Percentiles rank a stretch among this genome's conserved stretches.
These are phyloP conservation scores for Xylariaceae sp. DNA, from an alignment of 2,329 filamentous ascomycete genomes.

Conservation along the genomic window DNA sequence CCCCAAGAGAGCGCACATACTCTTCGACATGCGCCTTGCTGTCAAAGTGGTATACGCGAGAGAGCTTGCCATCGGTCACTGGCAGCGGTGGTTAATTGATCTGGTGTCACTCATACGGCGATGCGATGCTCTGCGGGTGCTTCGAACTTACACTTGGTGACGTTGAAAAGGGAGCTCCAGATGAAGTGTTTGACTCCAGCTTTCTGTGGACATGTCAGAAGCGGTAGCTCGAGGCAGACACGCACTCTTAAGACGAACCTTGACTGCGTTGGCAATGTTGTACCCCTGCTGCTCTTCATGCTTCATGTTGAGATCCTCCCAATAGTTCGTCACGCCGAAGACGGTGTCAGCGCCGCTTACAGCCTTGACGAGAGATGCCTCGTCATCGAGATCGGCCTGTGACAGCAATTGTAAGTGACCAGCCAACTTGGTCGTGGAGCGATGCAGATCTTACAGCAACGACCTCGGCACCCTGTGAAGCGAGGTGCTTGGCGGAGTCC, in stretches of 20 bases:
- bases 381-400: constrained; percentile 46
- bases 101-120: not conserved
- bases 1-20: constrained; percentile 45
- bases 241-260: constrained; percentile 28
- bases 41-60: constrained; percentile 49
- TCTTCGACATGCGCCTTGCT: constrained; percentile 50
- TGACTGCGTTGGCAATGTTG: constrained; percentile 42
- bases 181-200: constrained; percentile 40
- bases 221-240: not conserved
- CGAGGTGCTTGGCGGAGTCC: constrained; percentile 35
- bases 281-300: constrained; percentile 43
- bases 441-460: constrained; percentile 34
- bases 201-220: constrained; percentile 27
- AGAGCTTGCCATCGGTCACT: constrained; percentile 39
- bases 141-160: constrained; percentile 36
- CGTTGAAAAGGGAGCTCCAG: constrained; percentile 40
- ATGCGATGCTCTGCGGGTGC: not conserved
- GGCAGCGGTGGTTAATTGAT: constrained; percentile 2
- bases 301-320: constrained; percentile 40
- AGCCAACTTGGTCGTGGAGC: not conserved
- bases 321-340: constrained; percentile 50
- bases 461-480: constrained; percentile 39
- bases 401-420: constrained; percentile 6
- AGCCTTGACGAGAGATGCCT: constrained; percentile 39
- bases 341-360: constrained; percentile 44